These are phyloP conservation scores for Tanacetum coccineum DNA, from an alignment of 129 eudicot genomes.

Conservation along the genomic window DNA sequence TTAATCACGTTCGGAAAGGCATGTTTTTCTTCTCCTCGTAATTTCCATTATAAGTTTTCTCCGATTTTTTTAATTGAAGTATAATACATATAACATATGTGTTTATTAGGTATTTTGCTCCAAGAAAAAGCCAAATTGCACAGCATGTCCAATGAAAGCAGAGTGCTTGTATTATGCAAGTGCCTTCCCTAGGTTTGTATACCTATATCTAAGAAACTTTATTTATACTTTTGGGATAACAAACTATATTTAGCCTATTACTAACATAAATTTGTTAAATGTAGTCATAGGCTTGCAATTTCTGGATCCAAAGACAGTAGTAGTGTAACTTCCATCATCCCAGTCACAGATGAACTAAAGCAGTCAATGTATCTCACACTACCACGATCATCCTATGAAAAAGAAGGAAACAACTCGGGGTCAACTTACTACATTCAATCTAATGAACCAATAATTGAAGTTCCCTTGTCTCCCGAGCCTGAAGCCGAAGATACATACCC, in stretches of 20 bases:
- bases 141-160: constrained; percentile 70
- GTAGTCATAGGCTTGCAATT: constrained; percentile 47
- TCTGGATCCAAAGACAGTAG: constrained; percentile 28
- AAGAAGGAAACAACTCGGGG: constrained; percentile 10
- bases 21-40: constrained; percentile 2
- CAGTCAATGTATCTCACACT: constrained; percentile 9
- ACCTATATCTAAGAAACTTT: neutral
- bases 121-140: constrained; percentile 56
- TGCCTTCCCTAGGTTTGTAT: constrained; percentile 56
- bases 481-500: neutral
- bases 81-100: neutral
- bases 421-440: constrained; percentile 15
- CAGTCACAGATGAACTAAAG: constrained; percentile 20
- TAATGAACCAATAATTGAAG: constrained; percentile 51
- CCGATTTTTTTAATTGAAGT: neutral
- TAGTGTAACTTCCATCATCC: constrained; percentile 7
- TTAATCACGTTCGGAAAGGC: constrained; percentile 87
- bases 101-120: constrained; percentile 55
- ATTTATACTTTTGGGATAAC: neutral
- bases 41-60: neutral
- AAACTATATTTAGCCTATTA: neutral
- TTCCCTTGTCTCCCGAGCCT: constrained; percentile 45
- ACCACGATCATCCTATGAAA: neutral
- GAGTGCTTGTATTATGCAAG: constrained; percentile 68
- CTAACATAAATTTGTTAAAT: constrained; percentile 12